phyloP scores from a whole-genome alignment of 2,329 filamentous ascomycete genomes.

The Lachnellula hyalina region DNA sequence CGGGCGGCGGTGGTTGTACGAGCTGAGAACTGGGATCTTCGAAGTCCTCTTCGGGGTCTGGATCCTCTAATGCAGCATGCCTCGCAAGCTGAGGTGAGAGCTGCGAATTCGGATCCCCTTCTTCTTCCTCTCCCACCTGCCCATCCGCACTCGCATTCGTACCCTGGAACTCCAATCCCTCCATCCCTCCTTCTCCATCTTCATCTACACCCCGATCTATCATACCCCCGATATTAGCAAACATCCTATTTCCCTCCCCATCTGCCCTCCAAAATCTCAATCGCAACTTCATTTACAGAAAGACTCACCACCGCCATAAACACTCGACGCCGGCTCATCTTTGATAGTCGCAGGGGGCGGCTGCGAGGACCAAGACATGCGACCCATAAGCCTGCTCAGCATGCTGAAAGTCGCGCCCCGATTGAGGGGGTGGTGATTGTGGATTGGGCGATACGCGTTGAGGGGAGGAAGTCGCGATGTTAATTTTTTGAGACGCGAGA shows the following conservation, averaged over 20 bases:
- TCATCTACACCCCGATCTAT: not conserved
- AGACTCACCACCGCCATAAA: too few relatives aligned
- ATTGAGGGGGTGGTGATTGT: not conserved
- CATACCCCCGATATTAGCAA: too few relatives aligned
- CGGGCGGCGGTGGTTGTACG: not conserved
- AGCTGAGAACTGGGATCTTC: not conserved
- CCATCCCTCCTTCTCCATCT: not conserved
- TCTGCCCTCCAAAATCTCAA: too few relatives aligned
- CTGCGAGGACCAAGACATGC: too few relatives aligned
- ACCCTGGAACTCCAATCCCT: not conserved
- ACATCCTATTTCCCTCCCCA: too few relatives aligned
- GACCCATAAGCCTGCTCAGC: too few relatives aligned
- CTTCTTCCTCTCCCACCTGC: not conserved
- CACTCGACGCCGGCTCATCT: too few relatives aligned
- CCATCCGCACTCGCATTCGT: not conserved
- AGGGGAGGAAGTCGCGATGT: not conserved
- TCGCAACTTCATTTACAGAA: too few relatives aligned
- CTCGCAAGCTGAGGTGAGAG: too few relatives aligned
- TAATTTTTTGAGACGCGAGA: not conserved
- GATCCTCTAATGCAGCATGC: not conserved
- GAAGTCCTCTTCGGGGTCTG: not conserved
- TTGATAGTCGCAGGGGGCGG: too few relatives aligned
- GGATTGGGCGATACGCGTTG: not conserved
- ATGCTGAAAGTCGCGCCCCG: too few relatives aligned
- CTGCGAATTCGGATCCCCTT: too few relatives aligned